Evolutionary conservation across 1,284 basidiomycete species (phyloP), one percentile per base, ranked within the genome.

Genomic region (Papiliotrema nemorosa): DNA sequence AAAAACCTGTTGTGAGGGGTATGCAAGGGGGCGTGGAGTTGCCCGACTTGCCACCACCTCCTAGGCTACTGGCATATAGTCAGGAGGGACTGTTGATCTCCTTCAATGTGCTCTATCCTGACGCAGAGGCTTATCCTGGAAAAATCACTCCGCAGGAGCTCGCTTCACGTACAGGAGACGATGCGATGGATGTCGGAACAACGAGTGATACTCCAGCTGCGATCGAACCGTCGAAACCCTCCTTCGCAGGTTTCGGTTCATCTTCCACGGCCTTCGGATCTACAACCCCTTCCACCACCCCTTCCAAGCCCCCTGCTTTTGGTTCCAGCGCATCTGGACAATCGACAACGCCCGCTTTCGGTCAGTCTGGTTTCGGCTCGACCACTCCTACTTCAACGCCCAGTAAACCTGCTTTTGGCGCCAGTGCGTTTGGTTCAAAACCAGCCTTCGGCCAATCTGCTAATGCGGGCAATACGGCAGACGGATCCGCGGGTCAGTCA

Each of bases 41-140:
- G 9, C 62, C 71, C 3, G 79, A 77, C 54, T 57, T 79, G 3
- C 72, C 74, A 2, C 71, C 78, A 1, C 64, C 70, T 14, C 78
- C 79, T 0, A 67, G 76, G 6, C 58, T 81, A 5, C 58, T 78
- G 45, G 73, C 75, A 5, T 78, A 77, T 54, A 78, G 76, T 16
- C 78, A 76, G 42, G 77, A 79, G 39, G 80, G 80, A 12, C 66
- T 77, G 3, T 58, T 81, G 44, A 69, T 78, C 5, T 74, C 72
- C 0, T 81, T 79, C 66, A 67, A 77, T 47, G 65, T 81, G 2
- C 67, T 69, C 50, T 76, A 78, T 48, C 69, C 67, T 22, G 56
- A 64, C 27, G 73, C 53, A 4, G 71, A 57, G n/a, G 51, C 35
- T 9, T 80, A 79, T 54, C 66, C 70, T 1, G 71, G 70, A 1